Evolutionary conservation across 768 basidiomycete genomes (phyloP), one percentile per base, ranked within the genome.

Genomic region (Suillus tomentosus): DNA sequence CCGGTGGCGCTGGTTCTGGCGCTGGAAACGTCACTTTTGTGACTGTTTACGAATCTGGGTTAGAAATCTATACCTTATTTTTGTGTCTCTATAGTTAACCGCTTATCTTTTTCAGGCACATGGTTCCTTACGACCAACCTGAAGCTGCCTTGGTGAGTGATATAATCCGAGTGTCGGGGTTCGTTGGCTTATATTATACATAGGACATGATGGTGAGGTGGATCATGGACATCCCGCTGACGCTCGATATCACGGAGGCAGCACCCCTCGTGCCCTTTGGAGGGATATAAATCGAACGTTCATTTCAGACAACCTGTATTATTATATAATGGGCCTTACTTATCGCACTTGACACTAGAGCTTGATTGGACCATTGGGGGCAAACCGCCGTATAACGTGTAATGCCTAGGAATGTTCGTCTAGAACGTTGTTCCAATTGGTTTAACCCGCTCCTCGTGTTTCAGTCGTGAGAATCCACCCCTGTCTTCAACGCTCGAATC

Each of bases 111-210:
- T 64, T 7, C 69, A 92, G 92, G 42, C 92, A 94, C 73, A 91
- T 95, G 94, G 93, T 93, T 9, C 94, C 95, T 5, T 88, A 83
- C 71, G 94, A 98, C 76, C 94, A 96, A 72, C 91, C 95, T 1
- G 91, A 92, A 70, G 95, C 88, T 47, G 87, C 94, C 53, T 78
- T 94, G 73, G 94, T 90, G 70, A 57, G 87, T 72, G 40, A 6
- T 19, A 10, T 6, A 3, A 6, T 27, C 11, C 40, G 48, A 10
- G 39, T 47, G 64, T 37, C 40, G 24, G 40, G 57, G 13, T 24
- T 3, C n/a, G n/a, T n/a, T 48, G 53, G 24, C 61, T 64, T 43
- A 59, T 63, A 17, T 50, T 47, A 57, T 36, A 55, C 64, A 43
- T 65, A 88, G 87, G 86, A 88, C 68, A 71, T 88, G 71, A 79